A percentile compares a stretch with the other conserved stretches of the same genome.
phyloP scores from a whole-genome alignment of 257 asterid species.

The Paulownia fortunei region DNA sequence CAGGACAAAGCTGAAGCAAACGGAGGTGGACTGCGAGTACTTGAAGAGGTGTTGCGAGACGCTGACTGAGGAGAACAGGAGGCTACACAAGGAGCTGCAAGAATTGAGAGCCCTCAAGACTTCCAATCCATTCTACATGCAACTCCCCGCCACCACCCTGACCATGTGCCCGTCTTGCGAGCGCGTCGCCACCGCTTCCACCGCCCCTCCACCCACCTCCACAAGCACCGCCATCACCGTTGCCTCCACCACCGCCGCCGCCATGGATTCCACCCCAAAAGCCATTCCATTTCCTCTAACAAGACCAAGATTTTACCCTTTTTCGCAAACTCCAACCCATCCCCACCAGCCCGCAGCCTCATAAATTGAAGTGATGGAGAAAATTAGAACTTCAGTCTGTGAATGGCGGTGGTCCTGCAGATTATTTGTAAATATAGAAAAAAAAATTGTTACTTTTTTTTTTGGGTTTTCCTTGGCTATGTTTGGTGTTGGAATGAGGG shows the following conservation, averaged over 20 bases:
- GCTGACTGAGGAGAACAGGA: constrained; percentile 70
- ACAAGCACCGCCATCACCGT: constrained; percentile 16
- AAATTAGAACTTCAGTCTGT: neutral
- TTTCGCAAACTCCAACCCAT: constrained; percentile 42
- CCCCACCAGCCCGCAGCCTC: constrained; percentile 65
- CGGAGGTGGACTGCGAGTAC: constrained; percentile 90
- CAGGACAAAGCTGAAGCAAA: constrained; percentile 89
- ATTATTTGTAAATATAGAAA: constrained; percentile 41
- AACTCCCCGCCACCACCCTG: constrained; percentile 78
- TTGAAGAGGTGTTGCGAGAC: constrained; percentile 84
- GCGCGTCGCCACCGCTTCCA: constrained; percentile 61
- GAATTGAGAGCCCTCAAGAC: constrained; percentile 76
- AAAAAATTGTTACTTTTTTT: neutral
- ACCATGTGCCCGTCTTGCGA: constrained; percentile 97
- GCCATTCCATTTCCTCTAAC: constrained; percentile 49
- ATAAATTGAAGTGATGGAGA: constrained; percentile 10
- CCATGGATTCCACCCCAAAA: constrained; percentile 36
- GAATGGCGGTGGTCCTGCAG: constrained; percentile 4
- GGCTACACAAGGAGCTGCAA: constrained; percentile 74
- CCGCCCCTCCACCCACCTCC: constrained; percentile 35
- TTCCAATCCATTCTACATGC: constrained; percentile 74
- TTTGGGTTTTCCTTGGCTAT: neutral
- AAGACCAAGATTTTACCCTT: constrained; percentile 67
- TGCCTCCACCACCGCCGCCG: neutral
- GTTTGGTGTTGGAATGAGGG: constrained; percentile 37